These are phyloP conservation scores for Morella rubra DNA, from an alignment of 306 rosid species.

Conservation along the genomic window DNA sequence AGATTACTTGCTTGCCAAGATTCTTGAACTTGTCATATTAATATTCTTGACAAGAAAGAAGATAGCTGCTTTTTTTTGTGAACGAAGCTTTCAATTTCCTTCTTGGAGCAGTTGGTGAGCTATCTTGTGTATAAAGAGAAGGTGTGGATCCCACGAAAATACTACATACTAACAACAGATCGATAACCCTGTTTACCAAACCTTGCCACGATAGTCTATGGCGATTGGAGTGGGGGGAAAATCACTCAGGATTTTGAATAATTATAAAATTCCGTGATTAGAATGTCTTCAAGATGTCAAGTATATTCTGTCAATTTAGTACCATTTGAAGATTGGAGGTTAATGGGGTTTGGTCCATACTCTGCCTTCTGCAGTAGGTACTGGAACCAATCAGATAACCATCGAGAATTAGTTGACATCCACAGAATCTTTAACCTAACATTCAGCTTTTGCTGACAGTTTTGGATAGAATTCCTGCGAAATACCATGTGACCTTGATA, in stretches of 20 bases:
- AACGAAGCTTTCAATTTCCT: neutral
- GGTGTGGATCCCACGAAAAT: neutral
- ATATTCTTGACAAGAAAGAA: neutral
- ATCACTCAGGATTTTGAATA: neutral
- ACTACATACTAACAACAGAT: neutral
- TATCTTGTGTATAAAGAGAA: neutral
- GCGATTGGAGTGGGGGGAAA: neutral
- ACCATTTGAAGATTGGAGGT: neutral
- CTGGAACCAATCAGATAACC: neutral
- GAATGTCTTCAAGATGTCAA: neutral
- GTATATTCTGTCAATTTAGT: neutral
- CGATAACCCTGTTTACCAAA: constrained; percentile 17
- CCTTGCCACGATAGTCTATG: constrained; percentile 1
- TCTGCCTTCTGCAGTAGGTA: neutral
- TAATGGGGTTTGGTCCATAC: neutral
- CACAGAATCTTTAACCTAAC: neutral
- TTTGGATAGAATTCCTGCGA: neutral
- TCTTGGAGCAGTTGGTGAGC: neutral
- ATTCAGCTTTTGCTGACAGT: neutral
- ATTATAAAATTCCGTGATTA: neutral
- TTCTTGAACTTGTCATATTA: constrained; percentile 3
- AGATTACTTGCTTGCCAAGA: constrained; percentile 18
- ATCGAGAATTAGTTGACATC: neutral
- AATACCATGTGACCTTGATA: neutral
- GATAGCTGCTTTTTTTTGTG: neutral